Evolutionary conservation across 1,284 basidiomycete genomes (phyloP), one percentile per base, ranked within the genome.

Genomic region (Ceratobasidium papillatum): DNA sequence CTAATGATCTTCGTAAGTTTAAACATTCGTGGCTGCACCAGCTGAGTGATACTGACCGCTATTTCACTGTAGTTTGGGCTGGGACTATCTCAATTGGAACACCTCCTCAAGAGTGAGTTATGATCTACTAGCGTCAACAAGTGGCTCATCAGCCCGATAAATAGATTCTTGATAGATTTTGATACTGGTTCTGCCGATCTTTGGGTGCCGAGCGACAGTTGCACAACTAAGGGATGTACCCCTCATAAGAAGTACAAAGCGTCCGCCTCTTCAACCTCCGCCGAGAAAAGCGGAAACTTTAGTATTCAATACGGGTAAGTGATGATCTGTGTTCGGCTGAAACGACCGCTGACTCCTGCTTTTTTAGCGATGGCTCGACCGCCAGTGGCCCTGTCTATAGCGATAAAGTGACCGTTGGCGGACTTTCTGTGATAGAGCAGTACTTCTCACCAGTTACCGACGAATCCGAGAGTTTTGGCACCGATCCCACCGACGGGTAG

Each of bases 311-410:
- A 87, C 79, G 88, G 85, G 17, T 30, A 25, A 22, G 51, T 27
- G 25, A 25, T 25, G 2, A 25, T 9, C n/a, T 54, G 25, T 14
- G 3, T 30, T 9, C 22, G 8, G 25, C 7, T 9, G 4, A 54
- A 30, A 8, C 25, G 3, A 54, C 5, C 11, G 14, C 4, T 49
- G 27, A 54, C 17, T 30, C 5, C 17, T 9, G 8, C 27, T 7
- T 27, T 54, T 54, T 22, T 22, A 54, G 51, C 25, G 88, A 89
- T 78, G 86, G 87, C 17, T 87, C 86, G 17, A 83, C 82, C 19
- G 86, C 87, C 8, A 78, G 79, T 7, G 89, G 89, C 51, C 80
- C 82, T 41, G 82, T 87, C 74, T 90, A 86, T 80, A 82, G 80
- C 3, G 90, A 91, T 78, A 84, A 80, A 4, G 84, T 89, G 41